Conservation (phyloP, 2,329 filamentous ascomycete species). For the Xylariales sp. region DNA sequence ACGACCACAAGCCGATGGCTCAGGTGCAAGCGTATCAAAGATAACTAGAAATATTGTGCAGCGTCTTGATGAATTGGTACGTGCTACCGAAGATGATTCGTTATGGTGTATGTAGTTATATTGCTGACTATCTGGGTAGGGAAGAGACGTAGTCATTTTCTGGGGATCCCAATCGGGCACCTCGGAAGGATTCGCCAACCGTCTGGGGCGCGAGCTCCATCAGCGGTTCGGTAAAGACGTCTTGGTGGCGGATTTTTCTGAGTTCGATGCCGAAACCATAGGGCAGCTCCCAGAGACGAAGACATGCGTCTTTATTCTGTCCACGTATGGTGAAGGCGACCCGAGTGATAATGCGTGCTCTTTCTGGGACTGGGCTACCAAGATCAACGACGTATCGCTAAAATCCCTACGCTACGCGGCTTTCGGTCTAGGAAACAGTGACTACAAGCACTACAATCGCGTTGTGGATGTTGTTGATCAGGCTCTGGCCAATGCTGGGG, state of each 20-base stretch:
- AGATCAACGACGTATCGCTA: slow-evolving; percentile 11
- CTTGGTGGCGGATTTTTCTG: slow-evolving; percentile 38
- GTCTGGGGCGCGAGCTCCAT: slow-evolving; percentile 32
- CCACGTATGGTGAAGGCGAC: slow-evolving; percentile 36
- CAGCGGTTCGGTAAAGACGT: slow-evolving; percentile 33
- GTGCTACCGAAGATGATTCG: background rate
- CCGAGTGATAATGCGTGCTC: slow-evolving; percentile 30
- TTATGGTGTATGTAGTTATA: background rate
- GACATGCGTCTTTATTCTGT: slow-evolving; percentile 29
- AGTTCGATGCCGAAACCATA: slow-evolving; percentile 39
- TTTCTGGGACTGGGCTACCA: slow-evolving; percentile 23
- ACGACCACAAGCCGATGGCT: background rate
- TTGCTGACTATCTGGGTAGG: background rate
- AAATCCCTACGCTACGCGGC: slow-evolving; percentile 26
- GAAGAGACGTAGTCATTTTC: slow-evolving; percentile 31
- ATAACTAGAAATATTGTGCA: slow-evolving; percentile 12
- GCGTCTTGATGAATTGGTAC: slow-evolving; percentile 26
- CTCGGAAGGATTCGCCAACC: slow-evolving; percentile 36
- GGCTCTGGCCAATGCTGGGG: slow-evolving; percentile 19
- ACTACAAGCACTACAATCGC: slow-evolving; percentile 32
- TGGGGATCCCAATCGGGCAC: slow-evolving; percentile 46
- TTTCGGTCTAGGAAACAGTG: slow-evolving; percentile 34
- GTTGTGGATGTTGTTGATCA: slow-evolving; percentile 24
- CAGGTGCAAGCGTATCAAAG: background rate
- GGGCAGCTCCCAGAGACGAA: slow-evolving; percentile 18